Evolutionary conservation across 78 protist species (phyloP).

Genomic region (Acrasis kona): DNA sequence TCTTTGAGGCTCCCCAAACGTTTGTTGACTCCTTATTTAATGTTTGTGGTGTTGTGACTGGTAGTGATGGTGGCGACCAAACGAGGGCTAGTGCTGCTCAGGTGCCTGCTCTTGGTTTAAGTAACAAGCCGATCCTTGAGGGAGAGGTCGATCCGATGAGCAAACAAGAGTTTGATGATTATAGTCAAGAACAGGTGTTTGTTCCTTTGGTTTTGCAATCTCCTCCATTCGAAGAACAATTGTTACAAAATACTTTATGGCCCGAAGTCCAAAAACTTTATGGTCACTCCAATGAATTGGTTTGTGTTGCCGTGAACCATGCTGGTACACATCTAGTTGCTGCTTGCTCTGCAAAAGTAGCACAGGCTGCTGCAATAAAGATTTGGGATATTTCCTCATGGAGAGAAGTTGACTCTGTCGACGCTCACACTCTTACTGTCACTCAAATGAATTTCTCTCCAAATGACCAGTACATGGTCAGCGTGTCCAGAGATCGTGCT

Average conservation of each 20-base stretch:
- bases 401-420: not conserved
- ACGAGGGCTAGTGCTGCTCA: not conserved
- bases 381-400: not conserved
- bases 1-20: not conserved
- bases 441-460: not conserved
- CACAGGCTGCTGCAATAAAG: not conserved
- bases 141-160: not conserved
- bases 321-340: not conserved
- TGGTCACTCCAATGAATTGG: slow-evolving; percentile 11
- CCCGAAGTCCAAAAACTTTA: slow-evolving; percentile 19
- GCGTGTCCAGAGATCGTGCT: slow-evolving; percentile 1
- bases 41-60: not conserved
- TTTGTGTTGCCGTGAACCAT: not conserved
- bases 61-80: not conserved
- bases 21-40: not conserved
- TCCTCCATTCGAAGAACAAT: slow-evolving; percentile 6
- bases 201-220: not conserved
- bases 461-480: not conserved
- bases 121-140: not conserved
- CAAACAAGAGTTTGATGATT: not conserved
- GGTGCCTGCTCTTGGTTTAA: slow-evolving; percentile 18
- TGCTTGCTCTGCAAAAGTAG: not conserved
- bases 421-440: not conserved
- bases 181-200: not conserved
- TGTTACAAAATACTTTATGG: slow-evolving; percentile 32